Percentiles rank a stretch among this genome's conserved stretches.
phyloP scores from a whole-genome alignment of 441 rosid species.

The Populus hybrid region DNA sequence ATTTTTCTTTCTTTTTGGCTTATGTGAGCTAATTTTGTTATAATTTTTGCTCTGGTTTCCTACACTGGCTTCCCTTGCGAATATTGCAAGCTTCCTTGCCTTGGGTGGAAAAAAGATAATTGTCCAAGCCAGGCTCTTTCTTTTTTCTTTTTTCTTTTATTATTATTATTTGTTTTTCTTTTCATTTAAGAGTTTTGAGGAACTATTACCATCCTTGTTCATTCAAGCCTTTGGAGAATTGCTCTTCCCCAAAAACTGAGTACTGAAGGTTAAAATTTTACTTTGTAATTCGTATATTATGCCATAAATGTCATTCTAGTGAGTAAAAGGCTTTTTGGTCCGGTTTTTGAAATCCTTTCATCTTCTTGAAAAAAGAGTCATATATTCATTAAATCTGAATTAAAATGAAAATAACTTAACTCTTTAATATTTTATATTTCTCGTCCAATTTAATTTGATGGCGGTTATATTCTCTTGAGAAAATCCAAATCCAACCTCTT shows the following conservation, averaged over 20 bases:
- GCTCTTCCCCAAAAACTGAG: conserved; percentile 16
- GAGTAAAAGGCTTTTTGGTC: conserved; percentile 6
- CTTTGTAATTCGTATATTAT: conserved; percentile 18
- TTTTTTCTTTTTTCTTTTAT: neutral
- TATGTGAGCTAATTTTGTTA: conserved; percentile 26
- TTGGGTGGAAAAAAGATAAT: conserved; percentile 14
- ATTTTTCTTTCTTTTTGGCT: conserved; percentile 16
- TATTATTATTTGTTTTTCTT: neutral
- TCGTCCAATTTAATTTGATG: too few relatives aligned
- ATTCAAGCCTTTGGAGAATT: conserved; percentile 16
- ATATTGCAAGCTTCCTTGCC: conserved; percentile 8
- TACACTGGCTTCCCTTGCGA: conserved; percentile 15
- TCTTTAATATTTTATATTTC: too few relatives aligned
- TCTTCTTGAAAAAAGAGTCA: too few relatives aligned
- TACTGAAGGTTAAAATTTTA: neutral
- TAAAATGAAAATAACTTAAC: too few relatives aligned
- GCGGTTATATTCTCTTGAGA: too few relatives aligned
- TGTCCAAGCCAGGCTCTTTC: neutral
- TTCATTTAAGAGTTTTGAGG: conserved; percentile 3
- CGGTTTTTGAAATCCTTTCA: too few relatives aligned
- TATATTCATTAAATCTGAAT: too few relatives aligned
- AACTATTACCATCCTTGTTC: conserved; percentile 21
- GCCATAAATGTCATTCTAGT: conserved; percentile 3
- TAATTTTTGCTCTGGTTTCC: conserved; percentile 10
- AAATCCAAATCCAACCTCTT: too few relatives aligned